These are phyloP conservation scores for Exobasidium rhododendri DNA, from an alignment of 1,284 basidiomycete genomes.

Conservation along the genomic window DNA sequence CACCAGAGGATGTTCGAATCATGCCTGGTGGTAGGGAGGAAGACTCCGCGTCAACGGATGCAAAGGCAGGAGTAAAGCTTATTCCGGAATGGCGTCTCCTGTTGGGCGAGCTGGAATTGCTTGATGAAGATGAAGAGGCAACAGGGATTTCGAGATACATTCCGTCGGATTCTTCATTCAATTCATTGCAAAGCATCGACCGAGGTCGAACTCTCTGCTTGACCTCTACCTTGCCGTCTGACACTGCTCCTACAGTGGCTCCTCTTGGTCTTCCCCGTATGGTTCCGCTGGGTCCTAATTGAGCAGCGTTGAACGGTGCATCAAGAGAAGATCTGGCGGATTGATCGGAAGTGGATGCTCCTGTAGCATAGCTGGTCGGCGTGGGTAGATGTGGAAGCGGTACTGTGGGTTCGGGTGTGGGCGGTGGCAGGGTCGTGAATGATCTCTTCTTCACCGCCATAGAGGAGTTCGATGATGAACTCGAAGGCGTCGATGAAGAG, in stretches of 20 bases:
- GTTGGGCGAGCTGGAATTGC: neutral
- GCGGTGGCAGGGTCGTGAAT: constrained; percentile 10
- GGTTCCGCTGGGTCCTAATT: constrained; percentile 16
- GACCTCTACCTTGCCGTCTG: constrained; percentile 12
- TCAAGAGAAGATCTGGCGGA: too few relatives aligned
- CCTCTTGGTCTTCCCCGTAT: constrained; percentile 36
- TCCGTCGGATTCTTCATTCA: constrained; percentile 13
- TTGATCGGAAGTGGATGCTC: constrained; percentile 6
- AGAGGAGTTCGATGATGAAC: neutral
- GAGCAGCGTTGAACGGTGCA: too few relatives aligned
- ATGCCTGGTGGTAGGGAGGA: neutral
- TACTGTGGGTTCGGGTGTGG: constrained; percentile 11
- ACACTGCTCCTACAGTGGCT: constrained; percentile 43
- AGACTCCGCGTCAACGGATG: neutral
- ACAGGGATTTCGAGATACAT: neutral
- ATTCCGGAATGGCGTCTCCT: neutral
- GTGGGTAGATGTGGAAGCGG: neutral
- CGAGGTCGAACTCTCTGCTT: constrained; percentile 22
- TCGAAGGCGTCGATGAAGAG: constrained; percentile 6
- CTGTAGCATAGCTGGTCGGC: constrained; percentile 2
- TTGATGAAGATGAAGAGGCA: neutral
- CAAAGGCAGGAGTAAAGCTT: neutral
- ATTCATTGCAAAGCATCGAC: constrained; percentile 37
- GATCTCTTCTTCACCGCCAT: constrained; percentile 13
- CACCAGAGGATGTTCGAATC: neutral